These are phyloP conservation scores for Colletotrichum paranaense DNA, from an alignment of 2,329 filamentous ascomycete genomes.

Conservation along the genomic window DNA sequence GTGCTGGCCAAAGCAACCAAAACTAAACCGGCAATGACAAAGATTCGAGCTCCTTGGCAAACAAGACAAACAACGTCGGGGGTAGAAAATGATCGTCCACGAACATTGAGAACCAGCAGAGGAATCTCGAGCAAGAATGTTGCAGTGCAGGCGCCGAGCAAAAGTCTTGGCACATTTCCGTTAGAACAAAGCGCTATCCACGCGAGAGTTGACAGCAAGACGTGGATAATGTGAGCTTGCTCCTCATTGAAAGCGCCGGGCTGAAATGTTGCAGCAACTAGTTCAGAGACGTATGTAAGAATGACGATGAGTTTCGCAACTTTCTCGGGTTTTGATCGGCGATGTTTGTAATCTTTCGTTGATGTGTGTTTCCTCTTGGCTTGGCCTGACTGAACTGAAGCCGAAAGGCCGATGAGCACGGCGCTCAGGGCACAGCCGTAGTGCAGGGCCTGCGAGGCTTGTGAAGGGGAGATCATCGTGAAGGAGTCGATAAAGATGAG, in stretches of 20 bases:
- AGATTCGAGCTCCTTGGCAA: background rate
- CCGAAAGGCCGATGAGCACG: background rate
- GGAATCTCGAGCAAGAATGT: background rate
- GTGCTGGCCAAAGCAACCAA: background rate
- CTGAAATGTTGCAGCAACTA: background rate
- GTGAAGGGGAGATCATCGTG: background rate
- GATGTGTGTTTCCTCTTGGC: background rate
- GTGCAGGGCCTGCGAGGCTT: conserved; percentile 4
- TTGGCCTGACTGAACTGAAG: background rate
- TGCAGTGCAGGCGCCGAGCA: background rate
- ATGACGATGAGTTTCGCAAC: background rate
- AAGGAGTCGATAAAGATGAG: background rate
- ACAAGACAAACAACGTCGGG: background rate
- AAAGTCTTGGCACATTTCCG: too few species aligned
- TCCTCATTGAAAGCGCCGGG: background rate
- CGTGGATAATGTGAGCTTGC: conserved; percentile 8
- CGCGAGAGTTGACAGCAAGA: background rate
- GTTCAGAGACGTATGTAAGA: background rate
- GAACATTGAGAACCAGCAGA: background rate
- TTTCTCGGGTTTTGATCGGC: background rate
- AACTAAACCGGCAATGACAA: background rate
- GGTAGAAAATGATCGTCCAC: background rate
- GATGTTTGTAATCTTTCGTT: background rate
- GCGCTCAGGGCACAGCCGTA: conserved; percentile 12
- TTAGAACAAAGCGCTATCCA: background rate